Percentiles rank a stretch among this genome's conserved stretches.
phyloP scores from a whole-genome alignment of 129 eudicot genomes.

The Glebionis coronaria region DNA sequence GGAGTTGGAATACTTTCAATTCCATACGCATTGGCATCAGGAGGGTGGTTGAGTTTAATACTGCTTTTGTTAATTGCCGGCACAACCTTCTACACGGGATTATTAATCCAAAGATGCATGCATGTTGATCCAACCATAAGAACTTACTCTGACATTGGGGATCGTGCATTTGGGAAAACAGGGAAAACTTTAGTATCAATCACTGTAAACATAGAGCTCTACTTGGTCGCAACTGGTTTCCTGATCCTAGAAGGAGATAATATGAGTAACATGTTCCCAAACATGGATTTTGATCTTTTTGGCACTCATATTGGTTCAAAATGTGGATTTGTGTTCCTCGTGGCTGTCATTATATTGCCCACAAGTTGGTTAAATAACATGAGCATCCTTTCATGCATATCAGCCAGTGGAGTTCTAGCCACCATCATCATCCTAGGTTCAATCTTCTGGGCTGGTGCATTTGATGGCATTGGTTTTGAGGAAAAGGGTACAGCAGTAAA shows the following conservation, averaged over 20 bases:
- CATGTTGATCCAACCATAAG: constrained; percentile 62
- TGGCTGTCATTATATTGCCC: constrained; percentile 63
- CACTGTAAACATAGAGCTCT: constrained; percentile 69
- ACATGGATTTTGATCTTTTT: constrained; percentile 33
- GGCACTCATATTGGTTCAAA: constrained; percentile 47
- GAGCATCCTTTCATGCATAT: constrained; percentile 68
- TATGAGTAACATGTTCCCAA: constrained; percentile 52
- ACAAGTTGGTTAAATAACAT: constrained; percentile 59
- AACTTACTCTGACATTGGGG: constrained; percentile 80
- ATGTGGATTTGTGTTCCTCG: constrained; percentile 51
- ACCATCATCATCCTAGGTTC: constrained; percentile 58
- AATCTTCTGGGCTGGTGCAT: constrained; percentile 67
- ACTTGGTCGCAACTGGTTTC: constrained; percentile 82
- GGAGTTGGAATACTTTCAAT: constrained; percentile 85
- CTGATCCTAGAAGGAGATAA: constrained; percentile 87
- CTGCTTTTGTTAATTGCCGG: constrained; percentile 59
- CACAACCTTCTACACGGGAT: constrained; percentile 66
- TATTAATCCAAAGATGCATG: constrained; percentile 77
- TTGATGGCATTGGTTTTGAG: constrained; percentile 75
- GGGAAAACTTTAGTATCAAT: constrained; percentile 62
- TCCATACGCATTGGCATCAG: constrained; percentile 81
- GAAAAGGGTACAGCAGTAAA: constrained; percentile 45
- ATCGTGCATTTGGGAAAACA: constrained; percentile 66
- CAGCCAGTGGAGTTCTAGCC: constrained; percentile 86
- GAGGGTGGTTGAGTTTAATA: constrained; percentile 80